Conservation (phyloP, 2,329 filamentous ascomycete genomes). For the Diaporthe citri region DNA sequence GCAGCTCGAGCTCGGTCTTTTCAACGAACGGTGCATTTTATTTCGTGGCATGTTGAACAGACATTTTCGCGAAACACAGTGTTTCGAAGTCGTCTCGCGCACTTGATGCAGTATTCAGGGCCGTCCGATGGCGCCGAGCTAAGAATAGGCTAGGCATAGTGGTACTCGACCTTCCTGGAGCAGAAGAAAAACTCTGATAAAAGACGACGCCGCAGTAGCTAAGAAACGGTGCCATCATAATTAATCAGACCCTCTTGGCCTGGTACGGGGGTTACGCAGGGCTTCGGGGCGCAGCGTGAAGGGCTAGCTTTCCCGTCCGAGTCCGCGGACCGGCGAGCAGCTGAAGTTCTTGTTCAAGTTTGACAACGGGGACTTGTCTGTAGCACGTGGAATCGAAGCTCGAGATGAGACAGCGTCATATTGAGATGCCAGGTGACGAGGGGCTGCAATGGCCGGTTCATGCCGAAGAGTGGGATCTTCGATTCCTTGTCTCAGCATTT, state of each 20-base stretch:
- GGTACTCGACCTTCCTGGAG: not conserved
- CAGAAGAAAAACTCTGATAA: not conserved
- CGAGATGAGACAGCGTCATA: constrained; percentile 4
- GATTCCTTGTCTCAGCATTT: constrained; percentile 8
- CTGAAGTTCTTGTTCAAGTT: not conserved
- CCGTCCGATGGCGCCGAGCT: not conserved
- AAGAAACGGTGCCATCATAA: constrained; percentile 22
- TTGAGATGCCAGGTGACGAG: not conserved
- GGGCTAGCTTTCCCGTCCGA: not conserved
- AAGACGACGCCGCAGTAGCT: not conserved
- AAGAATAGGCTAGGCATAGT: constrained; percentile 16
- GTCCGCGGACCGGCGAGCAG: not conserved
- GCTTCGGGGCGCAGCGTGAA: constrained; percentile 29
- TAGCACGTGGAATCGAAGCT: not conserved
- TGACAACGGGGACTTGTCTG: not conserved
- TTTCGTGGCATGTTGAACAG: not conserved
- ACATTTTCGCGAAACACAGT: constrained; percentile 3
- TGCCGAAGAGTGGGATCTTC: constrained; percentile 15
- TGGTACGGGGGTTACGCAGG: not conserved
- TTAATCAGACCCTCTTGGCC: constrained; percentile 6
- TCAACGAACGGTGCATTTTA: not conserved
- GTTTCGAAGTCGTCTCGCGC: constrained; percentile 23
- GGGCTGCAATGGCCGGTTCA: constrained; percentile 10
- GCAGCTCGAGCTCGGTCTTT: not conserved
- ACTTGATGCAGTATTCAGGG: not conserved